A percentile compares a stretch with the other conserved stretches of the same genome.
Conservation (phyloP, 1,284 basidiomycete genomes). For the Malassezia psittaci region DNA sequence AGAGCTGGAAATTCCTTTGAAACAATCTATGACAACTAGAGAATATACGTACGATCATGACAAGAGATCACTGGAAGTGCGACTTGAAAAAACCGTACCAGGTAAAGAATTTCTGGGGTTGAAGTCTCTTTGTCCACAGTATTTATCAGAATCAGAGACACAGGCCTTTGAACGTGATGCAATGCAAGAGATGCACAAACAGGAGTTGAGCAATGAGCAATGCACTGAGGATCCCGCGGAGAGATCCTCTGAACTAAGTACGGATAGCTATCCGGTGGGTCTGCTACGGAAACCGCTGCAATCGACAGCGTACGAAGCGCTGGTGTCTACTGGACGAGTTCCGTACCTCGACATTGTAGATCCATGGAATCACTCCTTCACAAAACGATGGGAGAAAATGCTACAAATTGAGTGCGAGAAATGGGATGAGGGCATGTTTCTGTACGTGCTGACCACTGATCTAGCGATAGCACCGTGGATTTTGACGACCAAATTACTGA, state of each 20-base stretch:
- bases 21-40: not conserved
- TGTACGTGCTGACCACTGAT: not conserved
- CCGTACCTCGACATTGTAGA: conserved; percentile 9
- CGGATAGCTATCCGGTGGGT: not conserved
- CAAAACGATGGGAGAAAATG: conserved; percentile 1
- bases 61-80: not conserved
- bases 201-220: not conserved
- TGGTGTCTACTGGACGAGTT: not conserved
- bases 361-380: not conserved
- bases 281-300: not conserved
- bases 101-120: conserved; percentile 4
- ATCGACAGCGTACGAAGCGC: not conserved
- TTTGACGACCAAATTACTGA: conserved; percentile 16
- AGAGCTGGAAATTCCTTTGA: not conserved
- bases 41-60: not conserved
- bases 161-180: conserved; percentile 4
- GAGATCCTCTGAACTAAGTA: not conserved
- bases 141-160: conserved; percentile 7
- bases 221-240: not conserved
- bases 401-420: conserved; percentile 14
- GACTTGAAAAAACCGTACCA: not conserved
- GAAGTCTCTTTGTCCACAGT: conserved; percentile 6
- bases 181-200: not conserved
- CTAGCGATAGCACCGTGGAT: conserved; percentile 7
- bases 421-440: conserved; percentile 21